Percentiles rank a stretch among this genome's conserved stretches.
Evolutionary conservation across 2,329 filamentous ascomycete species (phyloP).

Genomic region (Hypoxylon sp.): DNA sequence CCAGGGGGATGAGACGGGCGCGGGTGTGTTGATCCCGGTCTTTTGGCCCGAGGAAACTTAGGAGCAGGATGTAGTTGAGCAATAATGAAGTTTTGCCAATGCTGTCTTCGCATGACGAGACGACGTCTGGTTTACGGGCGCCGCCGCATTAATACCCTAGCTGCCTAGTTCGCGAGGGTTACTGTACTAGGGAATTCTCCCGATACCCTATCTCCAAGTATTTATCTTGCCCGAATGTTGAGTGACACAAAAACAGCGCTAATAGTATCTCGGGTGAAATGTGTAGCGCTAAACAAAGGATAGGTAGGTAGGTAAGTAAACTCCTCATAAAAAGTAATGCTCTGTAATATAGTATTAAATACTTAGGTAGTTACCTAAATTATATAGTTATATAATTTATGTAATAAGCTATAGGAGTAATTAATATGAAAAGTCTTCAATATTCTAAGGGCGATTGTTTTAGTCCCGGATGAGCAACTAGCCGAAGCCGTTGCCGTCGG

Average conservation of each 20-base stretch:
- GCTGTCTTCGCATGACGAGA: neutral
- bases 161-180: neutral
- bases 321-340: neutral
- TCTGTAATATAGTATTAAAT: too few relatives aligned
- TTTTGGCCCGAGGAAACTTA: slow-evolving; percentile 45
- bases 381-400: neutral
- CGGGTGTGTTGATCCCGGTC: slow-evolving; percentile 45
- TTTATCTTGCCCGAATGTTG: too few relatives aligned
- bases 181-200: neutral
- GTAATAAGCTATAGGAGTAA: neutral
- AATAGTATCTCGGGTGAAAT: neutral
- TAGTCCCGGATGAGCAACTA: slow-evolving; percentile 30
- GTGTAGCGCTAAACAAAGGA: neutral
- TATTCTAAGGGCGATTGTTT: slow-evolving; percentile 34
- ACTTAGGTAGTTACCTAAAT: too few relatives aligned
- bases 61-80: slow-evolving; percentile 36
- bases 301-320: too few relatives aligned
- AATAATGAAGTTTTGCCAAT: neutral
- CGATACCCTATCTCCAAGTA: too few relatives aligned
- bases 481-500: slow-evolving; percentile 11
- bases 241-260: neutral
- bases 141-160: neutral
- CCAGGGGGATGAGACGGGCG: slow-evolving; percentile 39
- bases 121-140: neutral
- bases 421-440: neutral